These are phyloP conservation scores for Melampsora medusae DNA, from an alignment of 1,284 basidiomycete species.

Conservation along the genomic window DNA sequence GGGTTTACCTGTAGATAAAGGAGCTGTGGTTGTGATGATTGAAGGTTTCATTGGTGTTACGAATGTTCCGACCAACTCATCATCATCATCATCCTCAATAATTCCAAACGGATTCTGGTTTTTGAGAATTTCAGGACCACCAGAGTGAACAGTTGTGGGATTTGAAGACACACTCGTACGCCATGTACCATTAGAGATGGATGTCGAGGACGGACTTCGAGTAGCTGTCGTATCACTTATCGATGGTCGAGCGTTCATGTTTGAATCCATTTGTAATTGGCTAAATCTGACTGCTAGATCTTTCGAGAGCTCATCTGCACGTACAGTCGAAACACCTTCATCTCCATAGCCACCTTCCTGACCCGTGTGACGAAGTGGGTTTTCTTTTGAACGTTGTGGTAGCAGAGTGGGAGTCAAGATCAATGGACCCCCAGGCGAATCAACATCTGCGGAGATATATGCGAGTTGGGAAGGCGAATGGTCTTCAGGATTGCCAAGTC, in stretches of 20 bases:
- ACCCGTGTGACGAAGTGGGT: background rate
- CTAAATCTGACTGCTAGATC: background rate
- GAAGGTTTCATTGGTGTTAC: constrained; percentile 43
- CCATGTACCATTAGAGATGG: constrained; percentile 1
- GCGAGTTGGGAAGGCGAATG: background rate
- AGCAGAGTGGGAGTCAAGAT: background rate
- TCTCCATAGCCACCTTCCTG: constrained; percentile 4
- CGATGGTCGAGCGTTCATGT: background rate
- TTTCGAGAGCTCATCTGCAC: background rate
- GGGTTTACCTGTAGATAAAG: constrained; percentile 22
- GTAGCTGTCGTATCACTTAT: background rate
- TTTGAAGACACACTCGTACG: constrained; percentile 27
- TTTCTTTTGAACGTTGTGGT: background rate
- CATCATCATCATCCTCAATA: constrained; percentile 34
- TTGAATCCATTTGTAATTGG: constrained; percentile 1
- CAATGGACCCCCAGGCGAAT: background rate
- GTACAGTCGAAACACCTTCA: constrained; percentile 4
- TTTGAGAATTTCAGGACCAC: background rate
- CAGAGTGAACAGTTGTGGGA: constrained; percentile 1
- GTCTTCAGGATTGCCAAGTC: background rate
- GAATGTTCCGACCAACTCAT: constrained; percentile 42
- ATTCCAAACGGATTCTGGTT: constrained; percentile 24
- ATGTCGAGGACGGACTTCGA: background rate
- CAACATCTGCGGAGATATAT: background rate
- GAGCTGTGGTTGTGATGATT: background rate